Evolutionary conservation across 148 eudicot genomes (phyloP).

Genomic region (Vaccinium darrowii): DNA sequence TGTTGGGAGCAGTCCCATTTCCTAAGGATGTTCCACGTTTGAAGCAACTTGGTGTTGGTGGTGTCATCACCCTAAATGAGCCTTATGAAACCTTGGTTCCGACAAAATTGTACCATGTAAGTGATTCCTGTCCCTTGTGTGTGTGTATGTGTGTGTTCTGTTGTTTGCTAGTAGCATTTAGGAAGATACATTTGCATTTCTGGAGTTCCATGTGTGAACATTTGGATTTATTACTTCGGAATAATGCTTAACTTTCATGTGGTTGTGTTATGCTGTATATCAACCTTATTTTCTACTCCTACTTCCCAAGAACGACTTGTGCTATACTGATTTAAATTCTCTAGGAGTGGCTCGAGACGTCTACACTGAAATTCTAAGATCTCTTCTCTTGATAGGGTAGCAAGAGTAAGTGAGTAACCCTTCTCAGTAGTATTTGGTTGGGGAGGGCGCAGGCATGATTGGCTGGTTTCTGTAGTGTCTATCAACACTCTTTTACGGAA

Average conservation of each 20-base stretch:
- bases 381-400: background rate
- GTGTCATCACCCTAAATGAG: conserved; percentile 79
- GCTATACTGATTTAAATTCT: conserved; percentile 5
- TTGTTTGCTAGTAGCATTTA: background rate
- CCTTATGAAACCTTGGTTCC: conserved; percentile 81
- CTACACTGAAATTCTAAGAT: conserved; percentile 9
- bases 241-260: background rate
- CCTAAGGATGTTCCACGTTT: conserved; percentile 59
- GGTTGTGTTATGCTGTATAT: background rate
- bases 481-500: background rate
- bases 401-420: conserved; percentile 12
- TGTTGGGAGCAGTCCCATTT: conserved; percentile 79
- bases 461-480: conserved; percentile 14
- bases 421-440: conserved; percentile 3
- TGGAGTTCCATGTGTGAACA: background rate
- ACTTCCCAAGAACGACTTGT: background rate
- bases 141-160: background rate
- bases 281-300: background rate
- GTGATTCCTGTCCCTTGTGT: conserved; percentile 18
- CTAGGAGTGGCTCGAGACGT: conserved; percentile 19
- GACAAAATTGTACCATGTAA: conserved; percentile 57
- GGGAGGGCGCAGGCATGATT: conserved; percentile 3
- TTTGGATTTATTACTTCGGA: background rate
- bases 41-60: conserved; percentile 76
- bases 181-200: background rate